These are phyloP conservation scores for Mollisia scopiformis DNA, from an alignment of 2,329 filamentous ascomycete species.

Conservation along the genomic window DNA sequence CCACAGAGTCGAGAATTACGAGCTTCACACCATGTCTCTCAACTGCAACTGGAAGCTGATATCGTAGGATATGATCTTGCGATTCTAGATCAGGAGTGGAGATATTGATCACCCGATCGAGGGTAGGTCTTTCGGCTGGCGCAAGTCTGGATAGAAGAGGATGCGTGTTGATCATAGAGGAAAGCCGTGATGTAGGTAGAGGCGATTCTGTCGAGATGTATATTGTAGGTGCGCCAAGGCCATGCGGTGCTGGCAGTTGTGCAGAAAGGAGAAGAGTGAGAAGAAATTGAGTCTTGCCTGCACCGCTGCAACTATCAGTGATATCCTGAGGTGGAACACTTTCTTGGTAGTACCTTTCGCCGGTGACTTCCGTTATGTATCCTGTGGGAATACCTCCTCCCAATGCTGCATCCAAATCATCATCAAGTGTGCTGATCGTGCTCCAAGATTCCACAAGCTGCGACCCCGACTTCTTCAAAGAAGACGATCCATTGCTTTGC, in stretches of 20 bases:
- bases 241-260: conserved; percentile 76
- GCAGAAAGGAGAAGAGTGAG: conserved; percentile 81
- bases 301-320: conserved; percentile 71
- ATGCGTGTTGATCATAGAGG: conserved; percentile 75
- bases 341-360: conserved; percentile 84
- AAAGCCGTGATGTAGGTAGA: conserved; percentile 78
- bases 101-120: conserved; percentile 79
- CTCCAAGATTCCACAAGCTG: conserved; percentile 48
- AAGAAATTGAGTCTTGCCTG: conserved; percentile 93
- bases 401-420: conserved; percentile 69
- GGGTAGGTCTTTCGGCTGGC: conserved; percentile 53
- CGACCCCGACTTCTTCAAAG: conserved; percentile 38
- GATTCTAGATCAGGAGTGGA: conserved; percentile 88
- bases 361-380: conserved; percentile 85
- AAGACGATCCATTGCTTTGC: conserved; percentile 11
- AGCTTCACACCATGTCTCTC: conserved; percentile 77
- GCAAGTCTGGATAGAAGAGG: conserved; percentile 55
- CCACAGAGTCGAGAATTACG: conserved; percentile 86
- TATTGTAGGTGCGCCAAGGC: conserved; percentile 73
- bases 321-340: too few relatives aligned
- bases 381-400: conserved; percentile 81
- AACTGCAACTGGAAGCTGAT: conserved; percentile 87
- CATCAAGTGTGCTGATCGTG: conserved; percentile 80
- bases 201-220: conserved; percentile 94
- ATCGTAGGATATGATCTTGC: conserved; percentile 92